Percentiles rank a stretch among this genome's conserved stretches.
These are phyloP conservation scores for Candida peoriensis DNA, from an alignment of 805 yeast genomes.

Conservation along the genomic window DNA sequence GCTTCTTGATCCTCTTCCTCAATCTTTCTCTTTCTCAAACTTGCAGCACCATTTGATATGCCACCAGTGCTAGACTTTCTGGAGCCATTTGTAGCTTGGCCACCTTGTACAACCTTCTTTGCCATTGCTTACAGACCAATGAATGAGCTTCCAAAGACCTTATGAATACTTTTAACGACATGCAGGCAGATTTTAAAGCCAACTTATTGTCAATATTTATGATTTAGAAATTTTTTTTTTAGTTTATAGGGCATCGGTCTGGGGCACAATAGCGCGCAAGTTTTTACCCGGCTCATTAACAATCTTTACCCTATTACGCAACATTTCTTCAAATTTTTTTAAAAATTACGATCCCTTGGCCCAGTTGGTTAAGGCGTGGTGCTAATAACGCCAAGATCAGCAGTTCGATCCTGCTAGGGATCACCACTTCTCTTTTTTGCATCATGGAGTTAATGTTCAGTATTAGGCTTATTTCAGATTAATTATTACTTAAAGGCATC, in stretches of 20 bases:
- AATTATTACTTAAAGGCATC: no score
- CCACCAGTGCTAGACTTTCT: not conserved
- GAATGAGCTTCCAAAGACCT: not conserved
- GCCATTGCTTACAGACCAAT: not conserved
- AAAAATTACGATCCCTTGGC: conserved; percentile 54
- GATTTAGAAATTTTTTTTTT: not conserved
- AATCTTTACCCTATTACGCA: no score
- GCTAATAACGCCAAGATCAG: conserved; percentile 60
- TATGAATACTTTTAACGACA: not conserved
- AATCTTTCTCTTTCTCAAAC: conserved; percentile 18
- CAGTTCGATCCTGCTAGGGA: conserved; percentile 89
- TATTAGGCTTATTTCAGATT: no score
- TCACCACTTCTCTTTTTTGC: no score
- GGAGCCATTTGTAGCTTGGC: no score
- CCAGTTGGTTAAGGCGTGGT: conserved; percentile 59
- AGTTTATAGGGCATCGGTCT: not conserved
- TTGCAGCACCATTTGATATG: not conserved
- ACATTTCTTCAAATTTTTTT: no score
- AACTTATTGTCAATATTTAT: no score
- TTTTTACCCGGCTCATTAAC: no score
- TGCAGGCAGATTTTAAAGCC: no score
- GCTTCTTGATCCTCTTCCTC: conserved; percentile 10
- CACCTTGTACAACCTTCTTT: not conserved
- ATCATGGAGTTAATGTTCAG: no score
- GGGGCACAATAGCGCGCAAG: no score